These are phyloP conservation scores for Penicillium subrubescens DNA, from an alignment of 495 filamentous ascomycete genomes.

Conservation along the genomic window DNA sequence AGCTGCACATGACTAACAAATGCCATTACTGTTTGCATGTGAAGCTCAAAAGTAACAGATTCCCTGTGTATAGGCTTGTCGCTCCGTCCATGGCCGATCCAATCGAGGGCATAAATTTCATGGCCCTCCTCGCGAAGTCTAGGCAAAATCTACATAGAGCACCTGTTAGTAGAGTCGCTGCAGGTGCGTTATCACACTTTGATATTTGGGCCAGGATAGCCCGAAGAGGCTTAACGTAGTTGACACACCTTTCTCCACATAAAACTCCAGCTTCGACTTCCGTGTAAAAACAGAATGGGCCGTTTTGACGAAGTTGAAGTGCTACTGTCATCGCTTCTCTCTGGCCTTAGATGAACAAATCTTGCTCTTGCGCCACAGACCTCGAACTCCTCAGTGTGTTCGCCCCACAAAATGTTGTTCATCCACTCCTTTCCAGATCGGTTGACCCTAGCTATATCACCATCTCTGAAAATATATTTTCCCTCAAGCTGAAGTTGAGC, in stretches of 20 bases:
- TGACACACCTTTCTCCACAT: slow-evolving; percentile 10
- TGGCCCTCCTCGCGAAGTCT: slow-evolving; percentile 4
- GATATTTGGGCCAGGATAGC: too few relatives aligned
- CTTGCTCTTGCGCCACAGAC: slow-evolving; percentile 7
- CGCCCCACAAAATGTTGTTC: not conserved
- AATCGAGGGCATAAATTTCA: slow-evolving; percentile 3
- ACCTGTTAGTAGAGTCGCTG: not conserved
- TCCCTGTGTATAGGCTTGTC: not conserved
- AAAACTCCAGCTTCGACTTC: slow-evolving; percentile 9
- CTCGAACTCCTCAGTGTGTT: not conserved
- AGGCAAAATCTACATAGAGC: not conserved
- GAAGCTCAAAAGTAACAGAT: slow-evolving; percentile 4
- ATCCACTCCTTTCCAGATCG: not conserved
- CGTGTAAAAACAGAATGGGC: slow-evolving; percentile 4
- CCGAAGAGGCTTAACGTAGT: not conserved
- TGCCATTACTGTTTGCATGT: slow-evolving; percentile 1
- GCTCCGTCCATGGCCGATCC: slow-evolving; percentile 1
- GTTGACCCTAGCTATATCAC: not conserved
- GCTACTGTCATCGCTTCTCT: not conserved
- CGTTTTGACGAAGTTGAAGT: not conserved
- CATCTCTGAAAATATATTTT: slow-evolving; percentile 4
- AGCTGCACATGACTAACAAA: slow-evolving; percentile 6
- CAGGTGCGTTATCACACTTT: not conserved
- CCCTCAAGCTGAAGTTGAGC: slow-evolving; percentile 4
- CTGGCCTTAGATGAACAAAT: slow-evolving; percentile 3